Conservation (phyloP, 805 yeast genomes). For the Yamadazyma tumulicola region DNA sequence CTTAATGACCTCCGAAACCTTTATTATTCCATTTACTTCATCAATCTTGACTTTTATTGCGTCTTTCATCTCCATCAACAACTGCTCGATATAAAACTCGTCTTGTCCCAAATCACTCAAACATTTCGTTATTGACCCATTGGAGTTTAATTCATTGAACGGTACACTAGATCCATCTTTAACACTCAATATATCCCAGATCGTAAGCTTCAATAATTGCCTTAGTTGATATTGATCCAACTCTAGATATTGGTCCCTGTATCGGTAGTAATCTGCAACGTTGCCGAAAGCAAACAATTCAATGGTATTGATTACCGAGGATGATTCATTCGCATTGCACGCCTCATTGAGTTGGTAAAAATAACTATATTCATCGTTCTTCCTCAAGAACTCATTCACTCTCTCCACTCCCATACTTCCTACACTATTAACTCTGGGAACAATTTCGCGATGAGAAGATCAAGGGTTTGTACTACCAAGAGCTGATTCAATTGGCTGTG, state of each 20-base stretch:
- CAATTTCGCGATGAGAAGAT: slow-evolving; percentile 16
- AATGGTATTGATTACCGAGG: slow-evolving; percentile 18
- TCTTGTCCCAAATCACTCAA: slow-evolving; percentile 4
- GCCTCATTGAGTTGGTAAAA: slow-evolving; percentile 1
- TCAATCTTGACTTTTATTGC: slow-evolving; percentile 24
- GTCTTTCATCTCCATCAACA: slow-evolving; percentile 11
- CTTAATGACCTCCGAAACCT: slow-evolving; percentile 15
- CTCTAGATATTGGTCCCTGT: slow-evolving; percentile 14
- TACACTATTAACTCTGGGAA: slow-evolving; percentile 19
- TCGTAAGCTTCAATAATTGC: slow-evolving; percentile 27
- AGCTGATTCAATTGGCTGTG: slow-evolving; percentile 14
- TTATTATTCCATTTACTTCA: slow-evolving; percentile 17
- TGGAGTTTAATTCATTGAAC: not conserved
- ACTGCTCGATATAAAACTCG: slow-evolving; percentile 8
- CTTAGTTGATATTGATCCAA: slow-evolving; percentile 12
- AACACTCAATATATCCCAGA: slow-evolving; percentile 16
- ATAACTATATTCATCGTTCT: not conserved
- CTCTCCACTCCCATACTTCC: slow-evolving; percentile 2
- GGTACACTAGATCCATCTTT: slow-evolving; percentile 9
- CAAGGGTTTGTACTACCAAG: slow-evolving; percentile 18
- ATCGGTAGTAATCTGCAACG: slow-evolving; percentile 19
- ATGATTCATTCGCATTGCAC: not conserved
- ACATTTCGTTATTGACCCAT: not conserved
- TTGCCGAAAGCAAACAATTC: slow-evolving; percentile 41
- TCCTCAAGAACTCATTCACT: not conserved